phyloP scores from a whole-genome alignment of 768 basidiomycete species.

The Steccherinum ochraceum region DNA sequence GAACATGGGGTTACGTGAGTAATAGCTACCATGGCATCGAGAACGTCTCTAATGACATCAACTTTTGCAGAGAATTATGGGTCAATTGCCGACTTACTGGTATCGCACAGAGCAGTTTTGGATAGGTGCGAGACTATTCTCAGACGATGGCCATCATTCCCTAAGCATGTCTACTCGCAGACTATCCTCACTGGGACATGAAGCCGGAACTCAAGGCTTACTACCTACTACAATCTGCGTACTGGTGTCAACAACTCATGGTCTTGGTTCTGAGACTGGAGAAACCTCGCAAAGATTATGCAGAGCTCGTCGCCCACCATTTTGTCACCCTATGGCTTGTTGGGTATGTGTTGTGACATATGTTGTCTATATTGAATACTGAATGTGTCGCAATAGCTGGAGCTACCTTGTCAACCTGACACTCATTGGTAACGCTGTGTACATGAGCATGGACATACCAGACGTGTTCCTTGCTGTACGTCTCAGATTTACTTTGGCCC shows the following conservation, averaged over 20 bases:
- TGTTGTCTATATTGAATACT: neutral
- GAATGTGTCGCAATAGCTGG: constrained; percentile 46
- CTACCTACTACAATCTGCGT: constrained; percentile 87
- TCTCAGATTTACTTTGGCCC: too few species aligned
- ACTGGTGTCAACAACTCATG: constrained; percentile 92
- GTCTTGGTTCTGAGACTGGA: constrained; percentile 84
- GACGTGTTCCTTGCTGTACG: constrained; percentile 82
- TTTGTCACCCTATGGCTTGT: constrained; percentile 92
- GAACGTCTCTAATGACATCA: too few species aligned
- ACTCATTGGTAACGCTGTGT: constrained; percentile 85
- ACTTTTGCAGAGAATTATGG: constrained; percentile 69
- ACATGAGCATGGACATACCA: constrained; percentile 95
- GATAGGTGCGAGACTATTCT: constrained; percentile 44
- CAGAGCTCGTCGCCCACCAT: constrained; percentile 87
- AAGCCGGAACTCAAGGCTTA: constrained; percentile 78
- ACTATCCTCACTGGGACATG: constrained; percentile 89
- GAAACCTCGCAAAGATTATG: constrained; percentile 89
- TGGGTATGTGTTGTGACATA: constrained; percentile 42
- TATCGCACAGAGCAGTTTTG: constrained; percentile 79
- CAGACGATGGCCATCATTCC: neutral
- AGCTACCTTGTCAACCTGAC: constrained; percentile 80
- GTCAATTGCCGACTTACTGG: constrained; percentile 76
- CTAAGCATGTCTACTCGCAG: constrained; percentile 27
- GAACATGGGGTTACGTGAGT: constrained; percentile 74
- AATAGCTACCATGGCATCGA: too few species aligned